Conservation (phyloP, 371 early-diverging fungal species). For the Vairimorpha necatrix region DNA sequence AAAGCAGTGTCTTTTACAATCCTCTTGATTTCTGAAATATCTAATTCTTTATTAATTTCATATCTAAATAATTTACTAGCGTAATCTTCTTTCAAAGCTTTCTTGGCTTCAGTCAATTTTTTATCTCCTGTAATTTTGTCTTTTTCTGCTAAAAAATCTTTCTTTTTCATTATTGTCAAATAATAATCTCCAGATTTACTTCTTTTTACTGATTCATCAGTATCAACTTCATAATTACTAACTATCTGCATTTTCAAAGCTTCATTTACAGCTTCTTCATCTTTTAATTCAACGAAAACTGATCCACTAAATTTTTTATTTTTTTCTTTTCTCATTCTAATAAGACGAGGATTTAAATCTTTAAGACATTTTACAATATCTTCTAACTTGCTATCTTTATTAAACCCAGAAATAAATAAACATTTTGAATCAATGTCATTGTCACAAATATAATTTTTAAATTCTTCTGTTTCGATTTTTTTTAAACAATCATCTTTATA, state of each 20-base stretch:
- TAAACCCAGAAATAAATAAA: constrained; percentile 51
- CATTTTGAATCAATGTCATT: constrained; percentile 26
- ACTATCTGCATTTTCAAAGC: constrained; percentile 31
- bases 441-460: constrained; percentile 45
- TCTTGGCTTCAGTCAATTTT: constrained; percentile 35
- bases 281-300: constrained; percentile 57
- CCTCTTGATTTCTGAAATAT: constrained; percentile 48
- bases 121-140: constrained; percentile 29
- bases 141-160: constrained; percentile 40
- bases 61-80: constrained; percentile 53
- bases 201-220: constrained; percentile 24
- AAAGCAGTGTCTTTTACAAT: constrained; percentile 53
- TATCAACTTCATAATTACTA: not conserved
- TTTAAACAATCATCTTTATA: constrained; percentile 45
- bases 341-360: constrained; percentile 28
- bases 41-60: constrained; percentile 28
- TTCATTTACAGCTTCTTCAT: constrained; percentile 51
- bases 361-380: constrained; percentile 53
- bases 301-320: constrained; percentile 58
- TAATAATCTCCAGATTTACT: constrained; percentile 20
- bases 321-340: constrained; percentile 57
- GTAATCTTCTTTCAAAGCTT: constrained; percentile 46
- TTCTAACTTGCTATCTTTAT: constrained; percentile 44
- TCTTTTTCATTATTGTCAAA: constrained; percentile 18
- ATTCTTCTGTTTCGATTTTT: constrained; percentile 56